phyloP scores from a whole-genome alignment of 257 asterid species.

The Hygrophila difformis region DNA sequence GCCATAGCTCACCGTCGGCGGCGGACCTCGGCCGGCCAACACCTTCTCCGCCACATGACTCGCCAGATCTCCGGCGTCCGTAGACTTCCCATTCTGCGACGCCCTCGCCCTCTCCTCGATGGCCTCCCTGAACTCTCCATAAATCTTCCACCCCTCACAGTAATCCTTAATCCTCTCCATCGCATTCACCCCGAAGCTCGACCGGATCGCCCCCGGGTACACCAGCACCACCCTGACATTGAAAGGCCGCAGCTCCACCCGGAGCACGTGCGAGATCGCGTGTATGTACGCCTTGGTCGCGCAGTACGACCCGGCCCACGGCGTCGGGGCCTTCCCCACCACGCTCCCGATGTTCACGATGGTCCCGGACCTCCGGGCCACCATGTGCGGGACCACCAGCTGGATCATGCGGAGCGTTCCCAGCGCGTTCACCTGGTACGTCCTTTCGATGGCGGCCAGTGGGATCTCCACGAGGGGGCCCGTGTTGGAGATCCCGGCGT shows the following conservation, averaged over 20 bases:
- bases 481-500: conserved; percentile 61
- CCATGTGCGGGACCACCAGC: conserved; percentile 65
- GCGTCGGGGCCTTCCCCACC: conserved; percentile 60
- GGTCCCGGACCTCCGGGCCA: conserved; percentile 26
- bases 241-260: conserved; percentile 56
- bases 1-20: conserved; percentile 44
- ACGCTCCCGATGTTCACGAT: conserved; percentile 68
- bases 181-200: conserved; percentile 38
- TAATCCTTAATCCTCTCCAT: conserved; percentile 25
- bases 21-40: conserved; percentile 34
- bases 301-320: conserved; percentile 80
- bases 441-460: conserved; percentile 27
- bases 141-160: conserved; percentile 66
- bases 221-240: conserved; percentile 43
- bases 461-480: conserved; percentile 75
- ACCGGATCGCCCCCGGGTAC: conserved; percentile 47
- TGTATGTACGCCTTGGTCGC: conserved; percentile 64
- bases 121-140: conserved; percentile 34
- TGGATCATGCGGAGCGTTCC: conserved; percentile 59
- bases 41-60: conserved; percentile 43
- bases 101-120: conserved; percentile 53
- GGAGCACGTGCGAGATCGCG: conserved; percentile 38
- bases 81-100: conserved; percentile 59
- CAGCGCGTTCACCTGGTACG: conserved; percentile 52
- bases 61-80: conserved; percentile 46